Percentiles rank a stretch among this genome's conserved stretches.
Evolutionary conservation across 2,329 filamentous ascomycete species (phyloP).

Genomic region (Diatrype stigma): DNA sequence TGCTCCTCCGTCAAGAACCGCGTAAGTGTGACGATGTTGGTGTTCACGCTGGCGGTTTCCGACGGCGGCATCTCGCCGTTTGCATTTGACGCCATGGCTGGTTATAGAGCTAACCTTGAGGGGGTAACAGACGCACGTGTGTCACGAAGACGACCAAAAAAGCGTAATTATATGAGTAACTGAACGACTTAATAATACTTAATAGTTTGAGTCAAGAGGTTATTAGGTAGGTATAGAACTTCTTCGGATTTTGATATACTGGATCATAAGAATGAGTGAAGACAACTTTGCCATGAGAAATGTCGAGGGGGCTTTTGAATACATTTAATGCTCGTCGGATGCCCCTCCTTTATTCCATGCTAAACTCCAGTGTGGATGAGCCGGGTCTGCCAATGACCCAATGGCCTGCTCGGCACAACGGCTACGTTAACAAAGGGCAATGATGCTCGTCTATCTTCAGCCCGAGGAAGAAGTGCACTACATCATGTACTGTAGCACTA

Average conservation of each 20-base stretch:
- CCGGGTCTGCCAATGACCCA: background rate
- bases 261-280: too few species aligned
- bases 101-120: constrained; percentile 4
- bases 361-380: background rate
- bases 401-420: constrained; percentile 6
- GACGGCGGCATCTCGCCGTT: constrained; percentile 25
- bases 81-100: constrained; percentile 24
- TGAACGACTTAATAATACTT: too few species aligned
- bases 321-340: background rate
- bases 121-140: too few species aligned
- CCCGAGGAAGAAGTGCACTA: constrained; percentile 1
- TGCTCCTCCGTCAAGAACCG: constrained; percentile 97
- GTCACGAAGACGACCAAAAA: too few species aligned
- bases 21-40: constrained; percentile 91
- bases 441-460: constrained; percentile 1
- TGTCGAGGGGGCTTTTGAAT: background rate
- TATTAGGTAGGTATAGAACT: too few species aligned
- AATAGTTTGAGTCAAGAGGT: too few species aligned
- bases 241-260: too few species aligned
- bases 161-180: too few species aligned
- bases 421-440: constrained; percentile 10
- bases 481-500: background rate
- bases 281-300: background rate
- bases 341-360: background rate
- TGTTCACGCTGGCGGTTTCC: constrained; percentile 81